Evolutionary conservation across 2,329 filamentous ascomycete genomes (phyloP).

Genomic region (Cordyceps tenuipes): DNA sequence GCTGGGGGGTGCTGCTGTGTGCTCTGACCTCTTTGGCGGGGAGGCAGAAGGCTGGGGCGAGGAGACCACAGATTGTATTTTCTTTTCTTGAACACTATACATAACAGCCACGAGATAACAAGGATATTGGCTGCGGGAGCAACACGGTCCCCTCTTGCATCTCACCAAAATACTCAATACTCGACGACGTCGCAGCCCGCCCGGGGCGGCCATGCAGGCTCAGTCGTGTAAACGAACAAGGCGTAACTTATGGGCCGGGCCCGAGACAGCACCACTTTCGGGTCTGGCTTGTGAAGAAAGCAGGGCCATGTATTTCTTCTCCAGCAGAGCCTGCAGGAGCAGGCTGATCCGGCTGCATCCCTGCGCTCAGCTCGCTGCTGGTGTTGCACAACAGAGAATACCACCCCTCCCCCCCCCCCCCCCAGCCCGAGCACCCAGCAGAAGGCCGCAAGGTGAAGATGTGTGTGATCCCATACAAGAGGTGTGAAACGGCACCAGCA

Average conservation of each 20-base stretch:
- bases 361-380: neutral
- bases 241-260: neutral
- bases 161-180: neutral
- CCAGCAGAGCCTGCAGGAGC: neutral
- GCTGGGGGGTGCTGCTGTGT: conserved; percentile 1
- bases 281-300: too few relatives aligned
- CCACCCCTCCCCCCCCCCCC: too few relatives aligned
- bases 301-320: neutral
- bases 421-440: neutral
- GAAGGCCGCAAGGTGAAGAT: neutral
- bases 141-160: neutral
- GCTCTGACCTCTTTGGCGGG: conserved; percentile 4
- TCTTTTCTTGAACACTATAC: neutral
- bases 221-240: conserved; percentile 1
- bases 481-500: neutral
- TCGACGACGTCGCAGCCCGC: neutral
- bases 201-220: neutral
- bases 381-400: neutral
- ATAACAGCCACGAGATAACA: neutral
- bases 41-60: conserved; percentile 1
- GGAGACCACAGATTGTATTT: neutral
- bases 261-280: neutral
- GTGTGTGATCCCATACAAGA: neutral
- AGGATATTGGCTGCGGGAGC: neutral
- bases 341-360: neutral